These are phyloP conservation scores for Oehlia diaphana DNA, from an alignment of 192 early-diverging fungal species.

Conservation along the genomic window DNA sequence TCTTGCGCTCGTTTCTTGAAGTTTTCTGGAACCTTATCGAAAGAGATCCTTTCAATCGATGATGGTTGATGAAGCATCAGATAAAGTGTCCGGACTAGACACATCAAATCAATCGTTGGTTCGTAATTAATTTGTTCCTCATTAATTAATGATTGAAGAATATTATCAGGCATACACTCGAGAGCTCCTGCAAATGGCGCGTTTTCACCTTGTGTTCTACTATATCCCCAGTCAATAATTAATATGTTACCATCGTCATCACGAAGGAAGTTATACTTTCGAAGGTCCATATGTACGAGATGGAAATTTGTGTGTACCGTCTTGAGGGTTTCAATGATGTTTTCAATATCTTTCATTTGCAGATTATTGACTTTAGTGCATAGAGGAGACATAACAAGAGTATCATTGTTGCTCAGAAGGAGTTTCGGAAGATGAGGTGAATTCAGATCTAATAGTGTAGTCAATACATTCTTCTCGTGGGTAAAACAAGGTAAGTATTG, in stretches of 20 bases:
- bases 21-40: not conserved
- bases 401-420: not conserved
- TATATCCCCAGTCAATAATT: constrained; percentile 28
- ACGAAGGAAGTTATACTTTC: constrained; percentile 20
- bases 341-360: constrained; percentile 2
- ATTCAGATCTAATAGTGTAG: not conserved
- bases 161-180: not conserved
- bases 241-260: constrained; percentile 3
- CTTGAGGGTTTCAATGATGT: not conserved
- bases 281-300: constrained; percentile 15
- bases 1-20: not conserved
- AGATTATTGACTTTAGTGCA: constrained; percentile 2
- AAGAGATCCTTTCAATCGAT: constrained; percentile 3
- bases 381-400: constrained; percentile 12
- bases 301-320: not conserved
- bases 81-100: constrained; percentile 9
- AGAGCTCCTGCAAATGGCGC: constrained; percentile 8
- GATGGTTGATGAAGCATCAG: constrained; percentile 15
- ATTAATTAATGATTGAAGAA: too few relatives aligned
- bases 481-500: not conserved
- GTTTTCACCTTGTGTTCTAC: not conserved
- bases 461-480: not conserved
- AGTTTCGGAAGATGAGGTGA: constrained; percentile 7
- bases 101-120: constrained; percentile 21
- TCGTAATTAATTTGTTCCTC: too few relatives aligned